These are phyloP conservation scores for Rhizophora apiculata DNA, from an alignment of 345 rosid species.

Conservation along the genomic window DNA sequence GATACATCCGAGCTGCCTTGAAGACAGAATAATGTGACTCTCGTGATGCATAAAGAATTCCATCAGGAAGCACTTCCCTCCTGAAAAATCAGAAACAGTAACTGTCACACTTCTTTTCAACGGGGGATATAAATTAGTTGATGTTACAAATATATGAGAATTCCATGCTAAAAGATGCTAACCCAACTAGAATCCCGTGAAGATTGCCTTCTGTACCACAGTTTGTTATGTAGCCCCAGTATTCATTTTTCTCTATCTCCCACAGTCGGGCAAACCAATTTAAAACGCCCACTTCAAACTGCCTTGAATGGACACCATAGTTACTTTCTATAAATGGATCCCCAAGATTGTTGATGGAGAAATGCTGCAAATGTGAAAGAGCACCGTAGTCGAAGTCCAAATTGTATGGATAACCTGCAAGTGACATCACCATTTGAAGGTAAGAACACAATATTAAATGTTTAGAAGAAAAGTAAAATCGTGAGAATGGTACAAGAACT, in stretches of 20 bases:
- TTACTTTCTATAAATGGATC: slow-evolving; percentile 98
- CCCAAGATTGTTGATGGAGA: slow-evolving; percentile 93
- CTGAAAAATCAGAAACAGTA: slow-evolving; percentile 30
- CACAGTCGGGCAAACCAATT: slow-evolving; percentile 99
- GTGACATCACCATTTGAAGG: slow-evolving; percentile 1
- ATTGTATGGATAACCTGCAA: slow-evolving; percentile 90
- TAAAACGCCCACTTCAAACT: slow-evolving; percentile 97
- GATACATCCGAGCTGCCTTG: slow-evolving; percentile 93
- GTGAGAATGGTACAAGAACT: background rate
- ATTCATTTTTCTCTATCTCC: slow-evolving; percentile 92
- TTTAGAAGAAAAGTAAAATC: background rate
- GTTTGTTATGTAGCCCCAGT: slow-evolving; percentile 98
- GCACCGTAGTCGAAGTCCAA: slow-evolving; percentile 98
- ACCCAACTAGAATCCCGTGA: slow-evolving; percentile 97
- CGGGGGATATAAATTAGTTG: background rate
- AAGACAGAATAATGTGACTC: slow-evolving; percentile 92
- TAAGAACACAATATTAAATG: background rate
- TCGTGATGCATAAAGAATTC: slow-evolving; percentile 77
- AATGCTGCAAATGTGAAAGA: slow-evolving; percentile 86
- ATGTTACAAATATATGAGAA: background rate
- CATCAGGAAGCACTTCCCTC: slow-evolving; percentile 91
- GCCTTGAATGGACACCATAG: slow-evolving; percentile 96
- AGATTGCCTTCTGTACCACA: slow-evolving; percentile 99
- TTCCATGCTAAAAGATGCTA: slow-evolving; percentile 21
- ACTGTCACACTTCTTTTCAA: background rate